Percentiles rank a stretch among this genome's conserved stretches.
These are phyloP conservation scores for Aegilops longissima DNA, from an alignment of 176 grass and related monocot species.

Conservation along the genomic window DNA sequence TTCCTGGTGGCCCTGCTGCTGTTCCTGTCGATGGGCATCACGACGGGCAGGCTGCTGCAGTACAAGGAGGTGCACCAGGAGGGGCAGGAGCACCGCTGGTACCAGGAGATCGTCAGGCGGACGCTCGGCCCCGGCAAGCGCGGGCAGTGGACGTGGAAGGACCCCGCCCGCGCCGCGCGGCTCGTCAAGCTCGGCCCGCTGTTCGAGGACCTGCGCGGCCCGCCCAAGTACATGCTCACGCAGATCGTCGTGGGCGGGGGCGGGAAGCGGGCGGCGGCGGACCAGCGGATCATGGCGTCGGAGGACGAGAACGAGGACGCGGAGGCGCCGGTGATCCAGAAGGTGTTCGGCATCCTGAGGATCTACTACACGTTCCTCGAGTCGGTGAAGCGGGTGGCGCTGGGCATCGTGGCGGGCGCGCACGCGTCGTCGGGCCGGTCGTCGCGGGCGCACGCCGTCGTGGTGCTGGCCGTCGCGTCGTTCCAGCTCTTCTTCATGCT, in stretches of 20 bases:
- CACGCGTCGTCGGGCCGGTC: constrained; percentile 48
- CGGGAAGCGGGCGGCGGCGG: constrained; percentile 28
- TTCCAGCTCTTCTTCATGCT: constrained; percentile 76
- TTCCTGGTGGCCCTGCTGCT: constrained; percentile 61
- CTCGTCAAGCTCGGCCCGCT: constrained; percentile 66
- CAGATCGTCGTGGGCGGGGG: constrained; percentile 43
- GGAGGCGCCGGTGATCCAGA: constrained; percentile 66
- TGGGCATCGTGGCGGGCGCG: constrained; percentile 72
- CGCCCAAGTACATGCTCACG: constrained; percentile 73
- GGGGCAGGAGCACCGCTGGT: constrained; percentile 62
- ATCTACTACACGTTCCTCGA: constrained; percentile 73
- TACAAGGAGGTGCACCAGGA: constrained; percentile 83
- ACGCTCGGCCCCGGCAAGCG: constrained; percentile 73
- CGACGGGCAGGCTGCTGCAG: constrained; percentile 70
- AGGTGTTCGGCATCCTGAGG: constrained; percentile 69
- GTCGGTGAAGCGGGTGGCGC: constrained; percentile 59
- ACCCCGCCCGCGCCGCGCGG: constrained; percentile 33
- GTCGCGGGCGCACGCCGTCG: constrained; percentile 35
- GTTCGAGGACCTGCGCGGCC: constrained; percentile 90
- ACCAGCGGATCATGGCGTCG: constrained; percentile 64
- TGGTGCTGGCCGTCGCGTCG: constrained; percentile 54
- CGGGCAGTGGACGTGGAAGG: constrained; percentile 88
- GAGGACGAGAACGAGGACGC: constrained; percentile 74
- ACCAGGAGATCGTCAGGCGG: constrained; percentile 60
- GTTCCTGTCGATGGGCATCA: constrained; percentile 83